phyloP scores from a whole-genome alignment of 2,329 filamentous ascomycete species.

The Hypoxylon sp. region DNA sequence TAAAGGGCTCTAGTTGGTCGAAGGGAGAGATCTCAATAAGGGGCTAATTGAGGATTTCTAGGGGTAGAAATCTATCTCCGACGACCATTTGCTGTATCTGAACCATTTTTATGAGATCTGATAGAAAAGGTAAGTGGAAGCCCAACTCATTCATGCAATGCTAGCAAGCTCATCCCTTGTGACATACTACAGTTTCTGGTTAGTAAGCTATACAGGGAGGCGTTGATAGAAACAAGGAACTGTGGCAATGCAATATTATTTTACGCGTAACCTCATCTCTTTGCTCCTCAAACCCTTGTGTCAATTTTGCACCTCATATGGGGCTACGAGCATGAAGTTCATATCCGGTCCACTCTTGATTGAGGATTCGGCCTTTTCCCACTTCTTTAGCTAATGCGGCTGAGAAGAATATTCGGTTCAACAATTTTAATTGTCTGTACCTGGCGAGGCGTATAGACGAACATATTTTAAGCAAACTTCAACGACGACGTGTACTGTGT shows the following conservation, averaged over 20 bases:
- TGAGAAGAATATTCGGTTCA: no score
- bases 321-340: background rate
- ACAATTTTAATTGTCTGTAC: no score
- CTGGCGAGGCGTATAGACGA: no score
- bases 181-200: background rate
- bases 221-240: background rate
- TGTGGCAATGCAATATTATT: background rate
- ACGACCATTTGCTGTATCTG: background rate
- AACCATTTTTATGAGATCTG: background rate
- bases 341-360: background rate
- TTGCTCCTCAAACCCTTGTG: background rate
- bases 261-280: conserved; percentile 4
- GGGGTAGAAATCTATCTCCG: background rate
- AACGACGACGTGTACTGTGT: background rate
- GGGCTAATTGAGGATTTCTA: background rate
- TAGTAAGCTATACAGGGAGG: background rate
- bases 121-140: background rate
- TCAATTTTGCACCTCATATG: background rate
- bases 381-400: background rate
- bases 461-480: background rate
- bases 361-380: background rate
- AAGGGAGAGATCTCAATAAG: background rate
- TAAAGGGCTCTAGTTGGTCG: background rate
- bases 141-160: background rate
- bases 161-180: background rate